Percentiles rank a stretch among this genome's conserved stretches.
These are phyloP conservation scores for Aspergillus incahuasiensis DNA, from an alignment of 495 filamentous ascomycete species.

Conservation along the genomic window DNA sequence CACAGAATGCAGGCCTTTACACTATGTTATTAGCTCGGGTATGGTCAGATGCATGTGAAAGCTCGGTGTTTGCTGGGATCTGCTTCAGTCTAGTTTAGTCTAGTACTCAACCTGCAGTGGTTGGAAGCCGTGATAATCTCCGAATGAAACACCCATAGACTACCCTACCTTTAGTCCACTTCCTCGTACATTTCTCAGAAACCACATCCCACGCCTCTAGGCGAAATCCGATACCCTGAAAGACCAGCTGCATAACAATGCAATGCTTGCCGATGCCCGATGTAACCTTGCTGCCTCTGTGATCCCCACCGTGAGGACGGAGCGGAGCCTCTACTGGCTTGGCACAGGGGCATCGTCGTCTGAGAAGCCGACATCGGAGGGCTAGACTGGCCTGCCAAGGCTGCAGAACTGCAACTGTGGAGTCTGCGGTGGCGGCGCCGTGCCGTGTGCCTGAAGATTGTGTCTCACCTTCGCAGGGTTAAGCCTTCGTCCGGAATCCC, in stretches of 20 bases:
- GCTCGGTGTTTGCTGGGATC: too few relatives aligned
- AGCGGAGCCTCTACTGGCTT: not conserved
- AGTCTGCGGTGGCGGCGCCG: not conserved
- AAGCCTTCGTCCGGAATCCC: not conserved
- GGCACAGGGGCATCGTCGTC: not conserved
- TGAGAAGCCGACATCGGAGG: not conserved
- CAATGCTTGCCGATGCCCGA: not conserved
- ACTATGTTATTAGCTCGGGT: too few relatives aligned
- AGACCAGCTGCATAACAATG: too few relatives aligned
- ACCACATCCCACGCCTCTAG: too few relatives aligned
- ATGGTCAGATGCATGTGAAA: too few relatives aligned
- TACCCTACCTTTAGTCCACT: not conserved
- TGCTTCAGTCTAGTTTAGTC: too few relatives aligned
- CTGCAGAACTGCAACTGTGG: not conserved
- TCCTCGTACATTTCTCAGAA: not conserved
- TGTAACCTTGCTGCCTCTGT: not conserved
- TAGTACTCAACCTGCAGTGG: too few relatives aligned
- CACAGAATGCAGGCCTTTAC: too few relatives aligned
- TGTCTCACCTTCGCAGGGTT: not conserved
- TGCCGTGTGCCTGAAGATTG: not conserved
- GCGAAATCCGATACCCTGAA: not conserved
- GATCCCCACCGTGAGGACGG: not conserved
- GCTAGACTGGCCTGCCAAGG: not conserved
- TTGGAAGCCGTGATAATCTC: too few relatives aligned
- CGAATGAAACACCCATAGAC: too few relatives aligned